Percentiles rank a stretch among this genome's conserved stretches.
These are phyloP conservation scores for Fusarium protoensiforme DNA, from an alignment of 2,329 filamentous ascomycete species.

Conservation along the genomic window DNA sequence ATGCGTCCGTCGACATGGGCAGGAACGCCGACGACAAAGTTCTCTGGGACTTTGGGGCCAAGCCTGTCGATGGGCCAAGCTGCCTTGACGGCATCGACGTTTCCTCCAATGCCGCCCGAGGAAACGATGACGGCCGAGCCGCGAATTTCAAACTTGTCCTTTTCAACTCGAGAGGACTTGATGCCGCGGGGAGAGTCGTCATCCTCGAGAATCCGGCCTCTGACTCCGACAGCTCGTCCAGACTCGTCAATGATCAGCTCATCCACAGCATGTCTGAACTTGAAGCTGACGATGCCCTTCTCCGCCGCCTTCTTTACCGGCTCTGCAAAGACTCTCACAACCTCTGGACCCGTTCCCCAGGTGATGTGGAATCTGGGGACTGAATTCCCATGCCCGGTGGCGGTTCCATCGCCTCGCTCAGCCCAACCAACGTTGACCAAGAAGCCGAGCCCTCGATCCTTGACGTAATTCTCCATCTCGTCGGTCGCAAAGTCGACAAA, in stretches of 20 bases:
- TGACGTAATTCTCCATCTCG: constrained; percentile 68
- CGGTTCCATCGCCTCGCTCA: constrained; percentile 66
- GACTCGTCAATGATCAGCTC: constrained; percentile 64
- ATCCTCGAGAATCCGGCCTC: constrained; percentile 62
- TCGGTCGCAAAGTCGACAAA: constrained; percentile 71
- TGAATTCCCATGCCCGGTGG: constrained; percentile 70
- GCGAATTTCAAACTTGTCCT: constrained; percentile 63
- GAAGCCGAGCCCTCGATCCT: constrained; percentile 63
- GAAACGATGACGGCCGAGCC: constrained; percentile 66
- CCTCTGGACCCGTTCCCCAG: constrained; percentile 71
- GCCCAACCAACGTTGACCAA: constrained; percentile 69
- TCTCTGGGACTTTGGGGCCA: constrained; percentile 64
- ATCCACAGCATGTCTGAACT: constrained; percentile 67
- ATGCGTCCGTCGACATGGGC: constrained; percentile 73
- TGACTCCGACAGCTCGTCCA: constrained; percentile 64
- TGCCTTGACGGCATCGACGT: constrained; percentile 68
- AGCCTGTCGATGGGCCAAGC: constrained; percentile 68
- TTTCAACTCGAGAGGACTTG: constrained; percentile 59
- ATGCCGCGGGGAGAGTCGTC: constrained; percentile 63
- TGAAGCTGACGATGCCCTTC: constrained; percentile 65
- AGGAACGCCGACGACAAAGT: constrained; percentile 70
- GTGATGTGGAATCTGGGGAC: constrained; percentile 72
- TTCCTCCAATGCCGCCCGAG: constrained; percentile 70
- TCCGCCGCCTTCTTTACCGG: constrained; percentile 64
- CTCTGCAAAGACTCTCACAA: constrained; percentile 67